phyloP scores from a whole-genome alignment of 106 monocot genomes.

The Allium fistulosum region DNA sequence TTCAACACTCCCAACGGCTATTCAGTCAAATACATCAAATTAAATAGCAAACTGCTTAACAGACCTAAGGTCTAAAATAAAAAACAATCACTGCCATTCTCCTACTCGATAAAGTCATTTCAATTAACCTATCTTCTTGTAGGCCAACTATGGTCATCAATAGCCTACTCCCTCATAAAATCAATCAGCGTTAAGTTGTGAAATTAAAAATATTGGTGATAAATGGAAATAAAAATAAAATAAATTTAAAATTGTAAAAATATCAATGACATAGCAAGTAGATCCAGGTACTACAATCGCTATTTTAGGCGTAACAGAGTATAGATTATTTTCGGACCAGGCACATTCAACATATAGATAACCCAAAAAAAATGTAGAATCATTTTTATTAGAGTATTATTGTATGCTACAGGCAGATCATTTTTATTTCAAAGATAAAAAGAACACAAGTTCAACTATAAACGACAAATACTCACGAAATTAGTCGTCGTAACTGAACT shows the following conservation, averaged over 20 bases:
- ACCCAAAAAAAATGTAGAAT: constrained; percentile 13
- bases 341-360: constrained; percentile 62
- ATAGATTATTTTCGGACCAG: constrained; percentile 65
- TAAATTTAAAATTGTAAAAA: background rate
- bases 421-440: constrained; percentile 70
- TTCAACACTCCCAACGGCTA: too few relatives aligned
- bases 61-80: too few relatives aligned
- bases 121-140: too few relatives aligned
- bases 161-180: too few relatives aligned
- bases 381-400: background rate
- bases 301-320: constrained; percentile 72
- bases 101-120: too few relatives aligned
- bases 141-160: too few relatives aligned
- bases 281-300: constrained; percentile 58
- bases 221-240: too few relatives aligned
- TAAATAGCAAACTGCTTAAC: too few relatives aligned
- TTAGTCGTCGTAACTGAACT: background rate
- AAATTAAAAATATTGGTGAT: too few relatives aligned
- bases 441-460: constrained; percentile 87
- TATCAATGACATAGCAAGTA: constrained; percentile 59
- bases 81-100: too few relatives aligned
- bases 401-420: constrained; percentile 66
- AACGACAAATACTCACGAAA: constrained; percentile 6
- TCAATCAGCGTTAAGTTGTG: too few relatives aligned
- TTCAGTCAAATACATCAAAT: too few relatives aligned